These are phyloP conservation scores for Plasmopara muralis DNA, from an alignment of 352 stramenopile genomes.

Conservation along the genomic window DNA sequence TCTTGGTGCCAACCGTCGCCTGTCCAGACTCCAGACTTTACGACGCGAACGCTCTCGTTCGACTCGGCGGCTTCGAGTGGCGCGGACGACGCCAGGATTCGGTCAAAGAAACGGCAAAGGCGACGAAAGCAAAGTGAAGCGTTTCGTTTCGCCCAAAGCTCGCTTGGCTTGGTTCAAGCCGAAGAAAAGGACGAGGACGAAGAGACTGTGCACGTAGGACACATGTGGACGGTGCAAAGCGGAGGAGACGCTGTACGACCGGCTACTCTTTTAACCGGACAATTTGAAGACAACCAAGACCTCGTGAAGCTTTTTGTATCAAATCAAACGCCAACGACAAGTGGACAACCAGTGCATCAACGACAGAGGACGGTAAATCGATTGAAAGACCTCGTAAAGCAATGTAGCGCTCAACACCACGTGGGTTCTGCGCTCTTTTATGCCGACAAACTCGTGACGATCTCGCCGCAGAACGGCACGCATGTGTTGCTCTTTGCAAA, in stretches of 20 bases:
- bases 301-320: slow-evolving; percentile 1
- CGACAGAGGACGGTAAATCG: slow-evolving; percentile 16
- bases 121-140: slow-evolving; percentile 22
- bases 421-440: slow-evolving; percentile 61
- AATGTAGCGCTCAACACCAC: slow-evolving; percentile 49
- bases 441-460: slow-evolving; percentile 68
- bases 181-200: slow-evolving; percentile 6
- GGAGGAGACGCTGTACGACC: slow-evolving; percentile 8
- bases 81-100: slow-evolving; percentile 16
- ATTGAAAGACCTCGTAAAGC: slow-evolving; percentile 38
- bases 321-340: slow-evolving; percentile 1
- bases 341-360: slow-evolving; percentile 2
- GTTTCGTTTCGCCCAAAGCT: slow-evolving; percentile 26
- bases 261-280: slow-evolving; percentile 3
- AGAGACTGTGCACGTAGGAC: neutral
- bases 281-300: slow-evolving; percentile 5
- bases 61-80: slow-evolving; percentile 28
- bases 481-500: slow-evolving; percentile 77
- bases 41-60: slow-evolving; percentile 37
- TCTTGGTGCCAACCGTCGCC: slow-evolving; percentile 28
- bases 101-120: slow-evolving; percentile 36
- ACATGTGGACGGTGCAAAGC: slow-evolving; percentile 12
- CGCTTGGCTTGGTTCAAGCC: slow-evolving; percentile 6
- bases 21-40: slow-evolving; percentile 37
- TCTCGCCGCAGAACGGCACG: slow-evolving; percentile 33